These are phyloP conservation scores for Alternaria ethzedia DNA, from an alignment of 2,329 filamentous ascomycete species.

Conservation along the genomic window DNA sequence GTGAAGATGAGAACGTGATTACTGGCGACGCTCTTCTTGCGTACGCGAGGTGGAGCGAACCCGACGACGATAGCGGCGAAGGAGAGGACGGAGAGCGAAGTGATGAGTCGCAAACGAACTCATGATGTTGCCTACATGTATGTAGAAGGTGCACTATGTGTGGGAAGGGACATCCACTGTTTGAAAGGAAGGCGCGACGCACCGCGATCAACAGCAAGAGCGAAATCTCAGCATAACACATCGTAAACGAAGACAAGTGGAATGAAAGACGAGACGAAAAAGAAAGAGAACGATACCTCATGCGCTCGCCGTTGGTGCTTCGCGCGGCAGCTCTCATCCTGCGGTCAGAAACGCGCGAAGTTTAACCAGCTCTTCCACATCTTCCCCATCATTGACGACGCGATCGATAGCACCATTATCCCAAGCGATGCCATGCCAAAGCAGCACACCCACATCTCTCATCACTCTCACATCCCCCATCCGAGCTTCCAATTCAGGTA, in stretches of 20 bases:
- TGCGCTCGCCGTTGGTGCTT: neutral
- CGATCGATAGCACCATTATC: constrained; percentile 66
- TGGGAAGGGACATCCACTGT: constrained; percentile 15
- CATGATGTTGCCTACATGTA: constrained; percentile 9
- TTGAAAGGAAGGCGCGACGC: constrained; percentile 10
- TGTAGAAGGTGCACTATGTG: constrained; percentile 18
- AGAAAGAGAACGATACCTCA: neutral
- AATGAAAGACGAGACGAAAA: neutral
- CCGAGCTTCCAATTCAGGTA: constrained; percentile 46
- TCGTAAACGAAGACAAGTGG: rapidly evolving
- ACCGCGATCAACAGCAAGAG: neutral
- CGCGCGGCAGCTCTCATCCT: neutral
- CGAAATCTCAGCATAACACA: neutral
- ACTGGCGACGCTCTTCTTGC: neutral
- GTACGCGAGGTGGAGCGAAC: neutral
- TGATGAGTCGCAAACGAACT: constrained; percentile 4
- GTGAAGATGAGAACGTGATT: neutral
- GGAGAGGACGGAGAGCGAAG: neutral
- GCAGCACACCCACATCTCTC: constrained; percentile 62
- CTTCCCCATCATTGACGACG: constrained; percentile 59
- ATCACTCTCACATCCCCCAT: constrained; percentile 52
- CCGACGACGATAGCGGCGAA: neutral
- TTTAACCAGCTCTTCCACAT: constrained; percentile 61
- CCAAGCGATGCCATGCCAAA: constrained; percentile 70
- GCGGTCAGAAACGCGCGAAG: constrained; percentile 52